Evolutionary conservation across 352 stramenopile genomes (phyloP).

Genomic region (Globisporangium camurandrum): DNA sequence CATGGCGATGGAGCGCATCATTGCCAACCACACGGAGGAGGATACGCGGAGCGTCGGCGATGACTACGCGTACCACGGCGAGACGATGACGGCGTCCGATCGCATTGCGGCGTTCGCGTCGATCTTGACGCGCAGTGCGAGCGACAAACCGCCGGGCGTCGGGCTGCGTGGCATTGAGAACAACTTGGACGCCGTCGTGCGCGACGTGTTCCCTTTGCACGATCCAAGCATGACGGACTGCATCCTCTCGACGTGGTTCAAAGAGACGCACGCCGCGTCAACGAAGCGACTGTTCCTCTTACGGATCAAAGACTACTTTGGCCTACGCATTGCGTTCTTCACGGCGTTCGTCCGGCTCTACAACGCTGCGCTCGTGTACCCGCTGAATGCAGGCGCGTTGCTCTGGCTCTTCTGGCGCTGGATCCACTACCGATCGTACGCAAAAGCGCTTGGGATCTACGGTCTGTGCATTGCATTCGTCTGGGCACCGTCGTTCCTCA

Average conservation of each 20-base stretch:
- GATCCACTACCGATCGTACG: constrained; percentile 48
- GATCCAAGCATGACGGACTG: constrained; percentile 56
- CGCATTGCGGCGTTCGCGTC: constrained; percentile 44
- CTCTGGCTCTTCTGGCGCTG: constrained; percentile 53
- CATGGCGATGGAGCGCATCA: constrained; percentile 51
- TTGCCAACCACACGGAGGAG: constrained; percentile 51
- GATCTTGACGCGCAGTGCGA: constrained; percentile 34
- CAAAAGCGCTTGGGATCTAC: constrained; percentile 41
- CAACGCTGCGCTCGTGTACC: constrained; percentile 40
- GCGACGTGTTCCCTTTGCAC: constrained; percentile 53
- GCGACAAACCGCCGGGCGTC: constrained; percentile 40
- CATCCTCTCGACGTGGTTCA: constrained; percentile 51
- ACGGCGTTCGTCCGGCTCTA: constrained; percentile 54
- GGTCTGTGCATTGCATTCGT: constrained; percentile 39
- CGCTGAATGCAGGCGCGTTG: constrained; percentile 29
- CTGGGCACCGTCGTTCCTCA: constrained; percentile 50
- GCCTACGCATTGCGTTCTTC: constrained; percentile 51
- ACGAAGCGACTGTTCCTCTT: constrained; percentile 43
- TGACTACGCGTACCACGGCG: constrained; percentile 47
- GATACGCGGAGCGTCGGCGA: constrained; percentile 35
- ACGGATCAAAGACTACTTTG: constrained; percentile 60
- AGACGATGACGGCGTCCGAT: constrained; percentile 45
- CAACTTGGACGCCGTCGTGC: constrained; percentile 41
- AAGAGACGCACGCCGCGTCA: constrained; percentile 28
- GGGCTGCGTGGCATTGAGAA: constrained; percentile 36